phyloP scores from a whole-genome alignment of 23 red algal genomes.

The Gracilaria domingensis region DNA sequence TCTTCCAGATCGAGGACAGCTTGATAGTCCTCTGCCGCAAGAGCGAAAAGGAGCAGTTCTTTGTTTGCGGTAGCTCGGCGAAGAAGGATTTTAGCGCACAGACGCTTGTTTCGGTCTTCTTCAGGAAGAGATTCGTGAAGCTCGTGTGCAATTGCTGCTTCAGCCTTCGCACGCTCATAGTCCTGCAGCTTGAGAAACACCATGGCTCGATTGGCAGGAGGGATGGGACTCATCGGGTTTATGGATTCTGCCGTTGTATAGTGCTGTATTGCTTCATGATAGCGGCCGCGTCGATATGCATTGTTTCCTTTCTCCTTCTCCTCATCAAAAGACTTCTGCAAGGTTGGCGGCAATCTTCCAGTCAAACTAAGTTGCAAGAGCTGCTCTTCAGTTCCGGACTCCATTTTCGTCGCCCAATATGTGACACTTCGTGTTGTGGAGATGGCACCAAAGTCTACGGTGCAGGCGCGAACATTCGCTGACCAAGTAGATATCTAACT shows the following conservation, averaged over 20 bases:
- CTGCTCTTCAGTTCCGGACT: conserved; percentile 25
- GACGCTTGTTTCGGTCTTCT: conserved; percentile 6
- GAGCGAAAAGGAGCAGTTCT: conserved; percentile 43
- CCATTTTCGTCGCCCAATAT: conserved; percentile 1
- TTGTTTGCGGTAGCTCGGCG: conserved; percentile 46
- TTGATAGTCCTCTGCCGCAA: conserved; percentile 59
- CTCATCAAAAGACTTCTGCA: conserved; percentile 28
- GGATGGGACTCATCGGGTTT: conserved; percentile 58
- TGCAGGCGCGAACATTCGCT: too few relatives aligned
- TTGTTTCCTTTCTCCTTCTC: conserved; percentile 44
- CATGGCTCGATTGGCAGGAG: conserved; percentile 65
- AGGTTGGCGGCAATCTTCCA: conserved; percentile 16
- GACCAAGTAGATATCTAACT: too few relatives aligned
- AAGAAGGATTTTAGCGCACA: conserved; percentile 42
- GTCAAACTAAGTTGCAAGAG: conserved; percentile 47
- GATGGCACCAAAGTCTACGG: too few relatives aligned
- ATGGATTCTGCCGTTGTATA: conserved; percentile 52
- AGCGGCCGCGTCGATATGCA: conserved; percentile 42
- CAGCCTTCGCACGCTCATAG: conserved; percentile 28
- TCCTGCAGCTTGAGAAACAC: conserved; percentile 55
- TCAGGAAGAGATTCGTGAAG: conserved; percentile 44
- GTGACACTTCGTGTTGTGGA: too few relatives aligned
- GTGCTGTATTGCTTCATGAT: conserved; percentile 37
- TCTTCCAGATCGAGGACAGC: conserved; percentile 35
- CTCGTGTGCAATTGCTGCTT: conserved; percentile 49